These are phyloP conservation scores for Plasmodium billcollinsi DNA, from an alignment of 169 alveolate species.

Conservation along the genomic window DNA sequence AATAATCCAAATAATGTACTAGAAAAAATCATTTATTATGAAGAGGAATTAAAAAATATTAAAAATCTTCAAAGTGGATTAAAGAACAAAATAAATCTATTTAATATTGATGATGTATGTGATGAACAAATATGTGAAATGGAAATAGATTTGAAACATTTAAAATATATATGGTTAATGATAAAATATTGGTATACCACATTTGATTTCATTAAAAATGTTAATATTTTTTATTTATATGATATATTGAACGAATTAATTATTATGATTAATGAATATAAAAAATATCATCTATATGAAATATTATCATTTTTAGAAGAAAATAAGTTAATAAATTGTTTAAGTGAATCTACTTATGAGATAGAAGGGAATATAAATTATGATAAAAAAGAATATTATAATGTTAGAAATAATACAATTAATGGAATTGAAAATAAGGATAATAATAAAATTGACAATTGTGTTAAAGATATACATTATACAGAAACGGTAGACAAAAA, in stretches of 20 bases:
- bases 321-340: neutral
- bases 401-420: neutral
- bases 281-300: constrained; percentile 15
- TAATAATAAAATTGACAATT: neutral
- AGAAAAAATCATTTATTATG: constrained; percentile 49
- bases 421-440: neutral
- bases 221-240: constrained; percentile 68
- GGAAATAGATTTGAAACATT: constrained; percentile 46
- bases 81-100: constrained; percentile 54
- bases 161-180: constrained; percentile 73
- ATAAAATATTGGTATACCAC: constrained; percentile 45
- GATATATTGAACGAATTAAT: constrained; percentile 52
- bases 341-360: neutral
- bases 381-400: neutral
- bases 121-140: constrained; percentile 72
- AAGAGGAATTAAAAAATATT: constrained; percentile 55
- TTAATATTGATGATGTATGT: constrained; percentile 76
- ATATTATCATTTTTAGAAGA: constrained; percentile 25
- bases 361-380: neutral
- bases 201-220: constrained; percentile 67
- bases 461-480: neutral
- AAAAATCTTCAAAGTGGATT: constrained; percentile 33
- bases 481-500: constrained; percentile 9
- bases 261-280: constrained; percentile 44
- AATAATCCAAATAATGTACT: constrained; percentile 62